Base-by-base conservation (phyloP, 2,329 filamentous ascomycete genomes). In the Claviceps humidiphila region DNA sequence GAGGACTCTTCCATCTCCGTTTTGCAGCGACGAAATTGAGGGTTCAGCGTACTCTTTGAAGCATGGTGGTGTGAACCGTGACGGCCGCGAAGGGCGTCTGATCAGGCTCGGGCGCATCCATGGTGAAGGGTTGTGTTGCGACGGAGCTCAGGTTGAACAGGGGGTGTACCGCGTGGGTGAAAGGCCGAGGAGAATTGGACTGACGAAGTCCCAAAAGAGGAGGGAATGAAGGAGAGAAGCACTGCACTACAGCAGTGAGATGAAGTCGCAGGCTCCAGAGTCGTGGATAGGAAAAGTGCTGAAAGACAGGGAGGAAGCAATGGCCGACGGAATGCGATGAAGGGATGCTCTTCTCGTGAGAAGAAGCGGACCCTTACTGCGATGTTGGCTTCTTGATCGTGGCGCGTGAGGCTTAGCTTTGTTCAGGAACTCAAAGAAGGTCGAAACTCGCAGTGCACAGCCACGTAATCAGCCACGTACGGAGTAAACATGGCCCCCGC, bases 51-150 rank as follows among this genome's bases (percentile, higher is more conserved):
- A 90, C 87, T 71, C 83, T 78, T 70, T 82, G 78, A 60, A 87
- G 71, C 65, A 77, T 83, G 51, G 82, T 85, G 20, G 89, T 95
- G 63, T 96, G 91, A 66, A 86, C 82, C 61, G 82, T 86, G 65
- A 96, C 88, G 58, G 89, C 86, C 65, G 85, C 87, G 73, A 95
- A 96, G 72, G 90, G 89, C 70, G 89, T 95, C 73, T 87, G 81
- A 49, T 95, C 89, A 57, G 88, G 84, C 74, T 95, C 89, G 56
- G 84, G 78, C 63, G 82, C 82, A 74, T 96, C 89, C 90, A 95
- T 95, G 51, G 59, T 68, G 60, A 38, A 42, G 40, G 24, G 24
- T 11, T 20, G 20, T 38, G 24, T 16, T 38, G 30, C 20, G 30
- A 34, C 43, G 46, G 38, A 44, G 8, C 13, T 22, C 47, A 39